Base-by-base conservation (phyloP, 495 filamentous ascomycete species). In the Aspergillus carlsbadensis region DNA sequence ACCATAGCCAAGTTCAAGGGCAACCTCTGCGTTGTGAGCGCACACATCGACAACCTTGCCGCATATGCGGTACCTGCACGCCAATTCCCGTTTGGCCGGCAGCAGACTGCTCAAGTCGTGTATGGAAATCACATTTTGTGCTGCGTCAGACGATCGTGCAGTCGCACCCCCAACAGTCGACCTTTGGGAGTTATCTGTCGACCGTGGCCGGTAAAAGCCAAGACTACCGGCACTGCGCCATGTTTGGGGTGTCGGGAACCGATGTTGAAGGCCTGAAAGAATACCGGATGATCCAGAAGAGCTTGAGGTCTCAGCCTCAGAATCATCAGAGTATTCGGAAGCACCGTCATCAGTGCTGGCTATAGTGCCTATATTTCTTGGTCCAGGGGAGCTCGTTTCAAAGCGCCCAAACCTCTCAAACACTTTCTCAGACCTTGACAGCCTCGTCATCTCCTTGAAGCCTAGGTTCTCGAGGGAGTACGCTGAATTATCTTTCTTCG, bases 331-430 rank as follows among this genome's bases (percentile, higher is more conserved):
- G 51, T 78, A 79, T 46, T 79, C 77, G 33, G 75, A 81, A 18
- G 70, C 74, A 14, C 78, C 80, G 54, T 80, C 81, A 52, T 79
- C 76, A 39, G 72, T 79, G 56, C 72, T 77, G 13, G 70, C 61
- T 35, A 80, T 69, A 33, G 72, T 81, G 64, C 61, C 75, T 52
- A 58, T 81, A 70, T 44, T 81, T 67, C 55, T 81, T 70, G 67
- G 76, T 33, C 63, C 82, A 69, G 67, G 78, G 40, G 73, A 85
- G 68, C 61, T 81, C 63, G 71, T 86, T 63, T 73, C 78, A 49
- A 97, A 73, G 21, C 91, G 84, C n/a, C 91, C 92, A 75, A 97
- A 96, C 2, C 86, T 85, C 58, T 93, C 90, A 76, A 96, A 96
- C 6, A 87, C 83, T 51, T 83, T 86, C 45, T 87, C 84, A 44